phyloP scores from a whole-genome alignment of 1,284 basidiomycete genomes.

The Malassezia yamatoensis region DNA sequence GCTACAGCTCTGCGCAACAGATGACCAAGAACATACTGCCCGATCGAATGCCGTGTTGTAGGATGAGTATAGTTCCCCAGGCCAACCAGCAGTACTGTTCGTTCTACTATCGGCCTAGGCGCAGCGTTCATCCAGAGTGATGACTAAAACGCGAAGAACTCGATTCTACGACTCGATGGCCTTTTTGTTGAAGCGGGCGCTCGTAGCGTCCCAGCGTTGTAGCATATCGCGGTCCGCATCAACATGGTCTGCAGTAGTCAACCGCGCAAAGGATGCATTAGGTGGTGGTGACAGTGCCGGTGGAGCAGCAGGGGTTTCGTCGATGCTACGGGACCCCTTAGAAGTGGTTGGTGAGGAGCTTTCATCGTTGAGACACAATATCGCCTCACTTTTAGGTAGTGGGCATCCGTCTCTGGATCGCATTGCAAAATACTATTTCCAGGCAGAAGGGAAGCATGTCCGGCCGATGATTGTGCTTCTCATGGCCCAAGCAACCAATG shows the following conservation, averaged over 20 bases:
- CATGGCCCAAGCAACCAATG: conserved; percentile 82
- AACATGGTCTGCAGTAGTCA: conserved; percentile 8
- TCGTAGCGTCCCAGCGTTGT: background rate
- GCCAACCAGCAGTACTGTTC: conserved; percentile 9
- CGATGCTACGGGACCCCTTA: conserved; percentile 26
- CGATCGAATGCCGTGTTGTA: conserved; percentile 15
- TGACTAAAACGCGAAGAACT: conserved; percentile 11
- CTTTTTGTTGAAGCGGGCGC: conserved; percentile 2
- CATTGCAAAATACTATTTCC: conserved; percentile 87
- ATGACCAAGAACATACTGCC: conserved; percentile 7
- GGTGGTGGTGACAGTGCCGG: background rate
- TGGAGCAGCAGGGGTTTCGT: background rate
- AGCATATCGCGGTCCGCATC: background rate
- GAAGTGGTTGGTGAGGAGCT: conserved; percentile 54
- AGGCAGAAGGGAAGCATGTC: conserved; percentile 63
- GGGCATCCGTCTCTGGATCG: conserved; percentile 76
- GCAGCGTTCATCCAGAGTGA: background rate
- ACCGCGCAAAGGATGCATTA: conserved; percentile 5
- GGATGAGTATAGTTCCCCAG: conserved; percentile 18
- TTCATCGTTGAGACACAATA: conserved; percentile 61
- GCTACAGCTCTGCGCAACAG: background rate
- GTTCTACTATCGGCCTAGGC: conserved; percentile 4
- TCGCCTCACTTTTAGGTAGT: conserved; percentile 72
- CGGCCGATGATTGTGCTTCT: conserved; percentile 82
- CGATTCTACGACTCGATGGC: background rate